Evolutionary conservation across 371 early-diverging fungal species (phyloP).

Genomic region (Mortierella sp.): DNA sequence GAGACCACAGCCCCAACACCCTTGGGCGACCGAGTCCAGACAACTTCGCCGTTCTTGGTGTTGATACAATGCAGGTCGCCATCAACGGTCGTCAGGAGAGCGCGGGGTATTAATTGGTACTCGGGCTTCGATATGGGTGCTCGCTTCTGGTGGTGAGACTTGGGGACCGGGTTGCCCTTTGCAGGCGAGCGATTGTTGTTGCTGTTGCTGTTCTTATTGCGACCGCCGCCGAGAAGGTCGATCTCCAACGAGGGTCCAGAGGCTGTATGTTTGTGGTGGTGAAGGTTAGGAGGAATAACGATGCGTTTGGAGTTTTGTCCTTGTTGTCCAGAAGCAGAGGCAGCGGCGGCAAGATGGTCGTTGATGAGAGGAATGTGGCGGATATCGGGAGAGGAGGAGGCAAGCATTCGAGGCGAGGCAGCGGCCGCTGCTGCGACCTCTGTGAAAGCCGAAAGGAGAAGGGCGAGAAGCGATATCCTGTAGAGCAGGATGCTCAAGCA

Average conservation of each 20-base stretch:
- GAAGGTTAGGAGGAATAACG: not conserved
- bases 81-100: slow-evolving; percentile 71
- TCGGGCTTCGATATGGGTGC: slow-evolving; percentile 12
- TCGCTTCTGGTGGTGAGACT: not conserved
- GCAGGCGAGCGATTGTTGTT: not conserved
- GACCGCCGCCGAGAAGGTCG: not conserved
- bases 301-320: not conserved
- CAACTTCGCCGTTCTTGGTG: slow-evolving; percentile 59
- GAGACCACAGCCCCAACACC: slow-evolving; percentile 41
- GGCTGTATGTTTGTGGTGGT: not conserved
- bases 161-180: not conserved
- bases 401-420: slow-evolving; percentile 32
- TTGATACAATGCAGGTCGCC: slow-evolving; percentile 73
- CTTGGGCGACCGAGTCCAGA: slow-evolving; percentile 64
- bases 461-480: slow-evolving; percentile 33
- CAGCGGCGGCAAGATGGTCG: not conserved
- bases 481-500: slow-evolving; percentile 41
- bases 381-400: slow-evolving; percentile 14
- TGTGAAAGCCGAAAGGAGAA: slow-evolving; percentile 3
- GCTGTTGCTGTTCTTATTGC: not conserved
- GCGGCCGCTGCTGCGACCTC: not conserved
- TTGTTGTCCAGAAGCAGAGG: not conserved
- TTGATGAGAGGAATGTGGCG: slow-evolving; percentile 8
- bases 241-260: not conserved
- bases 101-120: slow-evolving; percentile 48